Evolutionary conservation across 2,329 filamentous ascomycete genomes (phyloP).

Genomic region (Zasmidium cellare): DNA sequence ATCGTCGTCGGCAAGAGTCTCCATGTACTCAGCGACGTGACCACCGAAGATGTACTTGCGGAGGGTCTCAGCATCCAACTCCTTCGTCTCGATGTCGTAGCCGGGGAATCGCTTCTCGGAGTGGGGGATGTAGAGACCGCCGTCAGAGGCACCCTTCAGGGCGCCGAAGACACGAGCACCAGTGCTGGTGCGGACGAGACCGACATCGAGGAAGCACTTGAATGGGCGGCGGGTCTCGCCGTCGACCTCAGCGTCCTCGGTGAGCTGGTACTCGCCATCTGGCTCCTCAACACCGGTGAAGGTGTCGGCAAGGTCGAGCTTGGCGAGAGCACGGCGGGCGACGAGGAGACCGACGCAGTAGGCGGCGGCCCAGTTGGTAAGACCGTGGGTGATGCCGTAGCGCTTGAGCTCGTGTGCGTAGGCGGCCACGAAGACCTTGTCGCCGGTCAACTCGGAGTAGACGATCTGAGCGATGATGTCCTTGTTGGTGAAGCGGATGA

Average conservation of each 20-base stretch:
- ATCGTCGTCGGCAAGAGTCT: slow-evolving; percentile 97
- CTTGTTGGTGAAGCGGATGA: slow-evolving; percentile 80
- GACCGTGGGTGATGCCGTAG: slow-evolving; percentile 97
- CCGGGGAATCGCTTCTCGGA: slow-evolving; percentile 99
- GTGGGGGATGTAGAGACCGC: slow-evolving; percentile 95
- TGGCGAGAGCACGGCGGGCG: slow-evolving; percentile 93
- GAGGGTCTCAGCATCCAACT: slow-evolving; percentile 94
- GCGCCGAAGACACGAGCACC: slow-evolving; percentile 98
- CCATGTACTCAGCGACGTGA: slow-evolving; percentile 99
- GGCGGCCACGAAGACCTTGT: slow-evolving; percentile 92
- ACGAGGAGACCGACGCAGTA: slow-evolving; percentile 96
- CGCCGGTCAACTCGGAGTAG: slow-evolving; percentile 90
- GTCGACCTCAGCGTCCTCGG: slow-evolving; percentile 88
- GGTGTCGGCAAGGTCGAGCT: slow-evolving; percentile 90
- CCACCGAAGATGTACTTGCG: slow-evolving; percentile 99
- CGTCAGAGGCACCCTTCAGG: slow-evolving; percentile 97
- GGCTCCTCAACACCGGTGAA: slow-evolving; percentile 97
- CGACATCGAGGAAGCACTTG: slow-evolving; percentile 98
- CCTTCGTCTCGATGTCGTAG: slow-evolving; percentile 95
- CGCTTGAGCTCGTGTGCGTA: slow-evolving; percentile 97
- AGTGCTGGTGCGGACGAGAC: slow-evolving; percentile 94
- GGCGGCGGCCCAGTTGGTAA: slow-evolving; percentile 99
- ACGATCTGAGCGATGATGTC: slow-evolving; percentile 99
- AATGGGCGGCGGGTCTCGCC: slow-evolving; percentile 91
- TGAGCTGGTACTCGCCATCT: slow-evolving; percentile 93